phyloP scores from a whole-genome alignment of 2,329 filamentous ascomycete genomes.

The Biscogniauxia marginata region DNA sequence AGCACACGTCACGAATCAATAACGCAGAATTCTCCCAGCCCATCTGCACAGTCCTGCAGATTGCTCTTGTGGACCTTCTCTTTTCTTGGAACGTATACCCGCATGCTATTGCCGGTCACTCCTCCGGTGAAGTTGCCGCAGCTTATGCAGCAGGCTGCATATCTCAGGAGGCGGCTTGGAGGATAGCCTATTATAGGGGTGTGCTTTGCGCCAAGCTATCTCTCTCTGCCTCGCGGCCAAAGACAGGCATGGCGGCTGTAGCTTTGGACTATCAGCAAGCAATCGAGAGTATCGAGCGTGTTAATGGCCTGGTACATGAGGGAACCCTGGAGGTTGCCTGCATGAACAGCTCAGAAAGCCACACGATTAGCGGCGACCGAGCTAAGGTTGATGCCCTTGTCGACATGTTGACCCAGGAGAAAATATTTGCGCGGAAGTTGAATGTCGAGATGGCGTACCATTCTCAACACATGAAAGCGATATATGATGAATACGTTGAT shows the following conservation, averaged over 20 bases:
- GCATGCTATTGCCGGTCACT: conserved; percentile 37
- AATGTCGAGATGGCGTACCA: conserved; percentile 26
- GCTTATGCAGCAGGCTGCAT: conserved; percentile 36
- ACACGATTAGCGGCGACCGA: conserved; percentile 25
- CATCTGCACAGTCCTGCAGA: conserved; percentile 33
- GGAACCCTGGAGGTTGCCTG: conserved; percentile 19
- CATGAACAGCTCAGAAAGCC: conserved; percentile 22
- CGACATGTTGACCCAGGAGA: conserved; percentile 8
- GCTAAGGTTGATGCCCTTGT: conserved; percentile 12
- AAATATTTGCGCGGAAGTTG: conserved; percentile 20
- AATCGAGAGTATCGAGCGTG: conserved; percentile 6
- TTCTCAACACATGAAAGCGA: conserved; percentile 33
- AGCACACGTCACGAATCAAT: conserved; percentile 8
- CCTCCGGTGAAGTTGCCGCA: conserved; percentile 41
- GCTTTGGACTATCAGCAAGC: conserved; percentile 10
- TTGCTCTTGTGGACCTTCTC: conserved; percentile 37
- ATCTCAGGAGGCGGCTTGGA: conserved; percentile 30
- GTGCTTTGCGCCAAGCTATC: conserved; percentile 14
- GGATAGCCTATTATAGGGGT: conserved; percentile 37
- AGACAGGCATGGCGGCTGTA: conserved; percentile 17
- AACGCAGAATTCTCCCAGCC: conserved; percentile 15
- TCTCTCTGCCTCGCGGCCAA: background rate
- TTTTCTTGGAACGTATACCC: conserved; percentile 30
- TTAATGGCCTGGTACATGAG: conserved; percentile 5
- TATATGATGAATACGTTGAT: conserved; percentile 27